phyloP scores from a whole-genome alignment of 768 basidiomycete genomes.

The Leccinum incarnatum region DNA sequence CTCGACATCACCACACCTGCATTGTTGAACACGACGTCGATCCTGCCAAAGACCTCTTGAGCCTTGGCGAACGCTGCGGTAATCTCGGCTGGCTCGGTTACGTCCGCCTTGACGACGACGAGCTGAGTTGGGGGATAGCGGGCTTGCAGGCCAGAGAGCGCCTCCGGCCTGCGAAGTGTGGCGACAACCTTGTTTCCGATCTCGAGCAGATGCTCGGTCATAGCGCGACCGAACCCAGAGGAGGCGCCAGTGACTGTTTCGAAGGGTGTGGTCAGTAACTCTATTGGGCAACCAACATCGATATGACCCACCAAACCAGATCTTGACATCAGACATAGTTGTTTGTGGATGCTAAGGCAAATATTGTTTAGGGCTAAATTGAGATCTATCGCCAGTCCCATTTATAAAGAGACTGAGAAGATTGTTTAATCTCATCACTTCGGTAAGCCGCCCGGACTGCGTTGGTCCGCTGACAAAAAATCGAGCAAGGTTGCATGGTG shows the following conservation, averaged over 20 bases:
- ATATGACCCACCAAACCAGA: constrained; percentile 18
- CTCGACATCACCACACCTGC: constrained; percentile 28
- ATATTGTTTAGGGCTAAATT: neutral
- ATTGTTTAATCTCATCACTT: neutral
- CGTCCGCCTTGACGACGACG: constrained; percentile 33
- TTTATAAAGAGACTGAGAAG: neutral
- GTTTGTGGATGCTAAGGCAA: neutral
- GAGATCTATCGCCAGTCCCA: neutral
- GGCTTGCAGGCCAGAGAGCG: constrained; percentile 26
- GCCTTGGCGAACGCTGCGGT: constrained; percentile 28
- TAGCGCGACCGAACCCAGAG: constrained; percentile 35
- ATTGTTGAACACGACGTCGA: constrained; percentile 41
- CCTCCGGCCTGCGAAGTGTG: constrained; percentile 39
- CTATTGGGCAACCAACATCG: neutral
- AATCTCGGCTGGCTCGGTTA: constrained; percentile 25
- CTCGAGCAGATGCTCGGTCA: constrained; percentile 27
- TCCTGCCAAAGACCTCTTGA: constrained; percentile 30
- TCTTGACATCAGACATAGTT: constrained; percentile 17
- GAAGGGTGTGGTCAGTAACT: neutral
- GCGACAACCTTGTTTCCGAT: constrained; percentile 41
- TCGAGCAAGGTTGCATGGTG: neutral
- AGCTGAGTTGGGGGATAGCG: constrained; percentile 26
- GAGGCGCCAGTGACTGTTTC: constrained; percentile 25
- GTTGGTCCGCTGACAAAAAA: neutral
- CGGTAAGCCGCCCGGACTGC: neutral